Base-by-base conservation (phyloP, 257 asterid genomes). In the Penstemon davidsonii region DNA sequence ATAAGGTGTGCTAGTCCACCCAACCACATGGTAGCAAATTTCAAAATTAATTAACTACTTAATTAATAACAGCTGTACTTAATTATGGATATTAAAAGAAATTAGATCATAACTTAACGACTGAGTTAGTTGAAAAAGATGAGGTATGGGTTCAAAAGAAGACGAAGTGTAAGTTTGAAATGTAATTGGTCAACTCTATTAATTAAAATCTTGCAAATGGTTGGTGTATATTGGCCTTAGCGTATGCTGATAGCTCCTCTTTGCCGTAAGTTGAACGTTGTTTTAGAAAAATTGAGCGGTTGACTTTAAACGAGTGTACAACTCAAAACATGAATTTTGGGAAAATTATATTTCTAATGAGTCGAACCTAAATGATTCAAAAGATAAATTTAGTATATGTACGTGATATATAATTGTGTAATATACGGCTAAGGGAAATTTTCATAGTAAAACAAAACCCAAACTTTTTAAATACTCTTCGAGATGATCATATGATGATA, bases 191-290 rank as follows among this genome's bases (percentile, higher is more conserved):
- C 70, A 65, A 65, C 76, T 73, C 42, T 66, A 41, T 57, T 12
- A 44, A 18, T 25, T 25, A 42, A 5, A 9, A 6, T 18, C 47
- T 36, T 8, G 11, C 25, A 62, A 45, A 59, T 59, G 9, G 11
- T 13, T 44, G 5, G n/a, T 13, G 3, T 36, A 13, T 59, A 25
- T 2, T 25, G 33, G 33, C 33, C 33, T 2, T n/a, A n/a, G n/a
- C n/a, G n/a, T n/a, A n/a, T n/a, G n/a, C n/a, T n/a, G n/a, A n/a
- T n/a, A n/a, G n/a, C n/a, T n/a, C 18, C n/a, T 55, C 15, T 50
- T 65, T 73, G 73, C 60, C 78, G 65, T 73, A 67, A 15, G 54
- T 41, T 55, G 46, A 53, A 66, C 68, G 77, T 66, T 59, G n/a
- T 25, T 51, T n/a, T 33, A 25, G 5, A 25, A n/a, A n/a, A 46